These are phyloP conservation scores for Chlamydomonas sp. DNA, from an alignment of 139 green algal genomes.

Conservation along the genomic window DNA sequence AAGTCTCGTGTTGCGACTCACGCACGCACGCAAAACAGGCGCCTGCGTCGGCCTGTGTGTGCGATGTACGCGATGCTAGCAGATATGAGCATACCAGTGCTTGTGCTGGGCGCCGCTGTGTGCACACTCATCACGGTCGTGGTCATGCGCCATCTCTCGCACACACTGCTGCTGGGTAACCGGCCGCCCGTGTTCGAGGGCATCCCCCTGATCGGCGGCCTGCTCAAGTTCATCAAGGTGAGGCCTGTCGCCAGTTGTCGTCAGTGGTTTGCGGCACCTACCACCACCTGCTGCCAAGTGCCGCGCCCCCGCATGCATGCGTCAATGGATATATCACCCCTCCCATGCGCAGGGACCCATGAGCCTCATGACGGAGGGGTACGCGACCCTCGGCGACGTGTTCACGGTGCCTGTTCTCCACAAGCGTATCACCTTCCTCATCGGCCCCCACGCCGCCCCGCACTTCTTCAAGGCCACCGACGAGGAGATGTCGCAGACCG, in stretches of 20 bases:
- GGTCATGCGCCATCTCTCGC: not conserved
- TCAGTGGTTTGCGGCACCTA: too few species aligned
- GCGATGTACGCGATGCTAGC: too few species aligned
- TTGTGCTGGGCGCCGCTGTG: not conserved
- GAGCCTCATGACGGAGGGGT: conserved; percentile 76
- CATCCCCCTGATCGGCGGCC: conserved; percentile 85
- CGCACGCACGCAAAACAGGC: too few species aligned
- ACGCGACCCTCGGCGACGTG: conserved; percentile 77
- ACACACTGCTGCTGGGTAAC: conserved; percentile 8
- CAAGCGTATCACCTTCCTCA: conserved; percentile 93
- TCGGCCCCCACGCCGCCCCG: conserved; percentile 75
- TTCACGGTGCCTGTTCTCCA: conserved; percentile 96
- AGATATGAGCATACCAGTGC: conserved; percentile 4
- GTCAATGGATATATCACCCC: too few species aligned
- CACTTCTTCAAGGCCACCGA: conserved; percentile 97
- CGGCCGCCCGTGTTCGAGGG: conserved; percentile 74
- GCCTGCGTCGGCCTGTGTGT: too few species aligned
- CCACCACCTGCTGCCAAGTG: too few species aligned
- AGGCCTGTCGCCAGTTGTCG: too few species aligned
- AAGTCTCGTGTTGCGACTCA: too few species aligned
- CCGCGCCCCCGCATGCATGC: too few species aligned
- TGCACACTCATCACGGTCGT: not conserved
- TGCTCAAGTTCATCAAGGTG: conserved; percentile 86
- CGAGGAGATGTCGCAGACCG: conserved; percentile 83
- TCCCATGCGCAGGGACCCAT: conserved; percentile 62